Evolutionary conservation across 495 filamentous ascomycete genomes (phyloP), one percentile per base, ranked within the genome.

Genomic region (Talaromyces nanjingensis): DNA sequence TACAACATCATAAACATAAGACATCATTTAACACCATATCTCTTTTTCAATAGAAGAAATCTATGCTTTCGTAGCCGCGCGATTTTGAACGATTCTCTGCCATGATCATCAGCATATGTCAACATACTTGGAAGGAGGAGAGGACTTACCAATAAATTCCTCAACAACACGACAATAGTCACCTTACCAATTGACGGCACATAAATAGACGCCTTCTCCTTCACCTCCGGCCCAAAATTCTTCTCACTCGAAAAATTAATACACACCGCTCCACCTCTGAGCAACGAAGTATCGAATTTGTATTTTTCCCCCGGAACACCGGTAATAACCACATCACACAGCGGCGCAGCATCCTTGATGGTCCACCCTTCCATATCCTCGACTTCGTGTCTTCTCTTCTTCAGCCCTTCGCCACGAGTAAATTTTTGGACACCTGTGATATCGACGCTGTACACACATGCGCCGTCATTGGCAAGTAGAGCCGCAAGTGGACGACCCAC

Each of bases 101-200:
- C 63, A 62, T 5, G 4, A 64, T 53, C 61, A 45, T 54, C 16
- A 60, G 24, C 4, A 34, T 25, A 55, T 27, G 14, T 62, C 45
- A 16, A 34, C 3, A 33, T 11, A 12, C 11, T 16, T 24, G 14
- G 18, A n/a, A 25, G 20, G 29, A 20, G 24, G 29, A 20, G 24
- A 47, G 29, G 9, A 82, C 89, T 70, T 77, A 93, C 91, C 74
- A 97, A 78, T 9, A 97, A 77, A 73, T 98, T 98, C 60, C 94
- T 79, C 66, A 97, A 79, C 64, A 98, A 76, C 16, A 98, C 87
- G 11, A 93, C 89, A 72, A 98, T 97, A 1, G 94, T 98, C 27
- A 98, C 94, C 78, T 97, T 98, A 60, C 94, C 94, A 69, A 96
- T 96, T 2, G 92, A 93, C 6, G 94, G 94, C 6, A 98, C 92